Evolutionary conservation across 2,329 filamentous ascomycete species (phyloP).

Genomic region (Alternaria ventricosa): DNA sequence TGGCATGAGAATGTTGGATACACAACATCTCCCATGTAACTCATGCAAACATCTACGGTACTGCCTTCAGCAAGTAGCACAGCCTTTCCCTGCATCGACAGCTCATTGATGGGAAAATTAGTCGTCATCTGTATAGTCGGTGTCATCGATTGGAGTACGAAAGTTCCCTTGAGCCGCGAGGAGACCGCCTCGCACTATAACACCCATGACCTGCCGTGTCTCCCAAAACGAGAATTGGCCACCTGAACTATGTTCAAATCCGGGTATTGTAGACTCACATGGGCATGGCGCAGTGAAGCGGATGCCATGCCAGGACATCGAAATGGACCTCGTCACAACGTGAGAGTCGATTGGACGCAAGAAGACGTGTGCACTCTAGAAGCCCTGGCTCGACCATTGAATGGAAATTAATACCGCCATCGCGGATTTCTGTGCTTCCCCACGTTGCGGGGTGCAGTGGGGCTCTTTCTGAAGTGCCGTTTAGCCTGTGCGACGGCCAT

Average conservation of each 20-base stretch:
- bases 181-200: conserved; percentile 22
- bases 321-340: not conserved
- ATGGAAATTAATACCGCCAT: conserved; percentile 25
- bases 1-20: not conserved
- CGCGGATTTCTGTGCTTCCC: conserved; percentile 22
- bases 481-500: conserved; percentile 38
- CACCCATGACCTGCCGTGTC: conserved; percentile 20
- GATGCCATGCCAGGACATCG: not conserved
- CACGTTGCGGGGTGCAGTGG: conserved; percentile 38
- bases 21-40: not conserved
- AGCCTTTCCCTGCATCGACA: not conserved
- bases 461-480: conserved; percentile 28
- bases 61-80: not conserved
- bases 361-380: conserved; percentile 12
- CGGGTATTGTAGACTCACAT: conserved; percentile 13
- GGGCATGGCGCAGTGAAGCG: conserved; percentile 5
- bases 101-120: conserved; percentile 7
- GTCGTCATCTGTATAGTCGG: not conserved
- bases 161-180: conserved; percentile 36
- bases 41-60: not conserved
- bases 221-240: conserved; percentile 11
- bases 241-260: conserved; percentile 14
- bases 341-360: conserved; percentile 13
- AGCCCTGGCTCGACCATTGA: conserved; percentile 13
- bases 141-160: conserved; percentile 14